Percentiles rank a stretch among this genome's conserved stretches.
phyloP scores from a whole-genome alignment of 2,329 filamentous ascomycete genomes.

The Fusarium brevicatenulatum region DNA sequence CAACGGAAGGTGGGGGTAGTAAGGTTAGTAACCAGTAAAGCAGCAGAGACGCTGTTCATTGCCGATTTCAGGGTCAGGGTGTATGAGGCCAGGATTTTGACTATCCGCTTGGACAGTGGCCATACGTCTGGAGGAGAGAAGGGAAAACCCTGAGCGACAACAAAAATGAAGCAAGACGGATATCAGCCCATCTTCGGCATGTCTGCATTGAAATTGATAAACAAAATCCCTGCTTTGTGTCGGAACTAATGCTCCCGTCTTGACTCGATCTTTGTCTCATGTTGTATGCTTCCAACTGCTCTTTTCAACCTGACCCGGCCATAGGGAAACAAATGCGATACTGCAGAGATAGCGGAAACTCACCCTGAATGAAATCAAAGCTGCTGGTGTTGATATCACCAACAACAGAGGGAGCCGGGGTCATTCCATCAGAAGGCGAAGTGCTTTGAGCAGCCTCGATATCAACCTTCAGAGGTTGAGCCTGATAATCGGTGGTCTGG shows the following conservation, averaged over 20 bases:
- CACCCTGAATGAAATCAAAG: constrained; percentile 63
- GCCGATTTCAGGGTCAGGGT: constrained; percentile 12
- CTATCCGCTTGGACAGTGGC: constrained; percentile 38
- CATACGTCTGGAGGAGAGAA: constrained; percentile 10
- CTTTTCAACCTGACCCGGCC: neutral
- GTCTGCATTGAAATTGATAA: neutral
- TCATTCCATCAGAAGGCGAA: constrained; percentile 52
- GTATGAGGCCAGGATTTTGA: constrained; percentile 24
- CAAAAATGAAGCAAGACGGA: constrained; percentile 8
- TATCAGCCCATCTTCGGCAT: neutral
- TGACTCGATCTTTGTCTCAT: neutral
- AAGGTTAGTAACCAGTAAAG: constrained; percentile 15
- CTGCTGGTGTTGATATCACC: constrained; percentile 55
- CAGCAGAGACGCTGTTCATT: constrained; percentile 25
- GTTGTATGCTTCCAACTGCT: neutral
- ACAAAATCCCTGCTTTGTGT: constrained; percentile 1
- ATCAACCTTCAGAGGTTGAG: constrained; percentile 58
- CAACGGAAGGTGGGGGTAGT: constrained; percentile 29
- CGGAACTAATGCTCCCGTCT: neutral
- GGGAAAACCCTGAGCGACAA: neutral
- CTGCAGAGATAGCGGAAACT: constrained; percentile 44
- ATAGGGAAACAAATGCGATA: neutral
- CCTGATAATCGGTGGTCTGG: constrained; percentile 67
- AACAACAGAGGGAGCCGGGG: constrained; percentile 54
- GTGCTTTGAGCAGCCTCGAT: constrained; percentile 48